A percentile compares a stretch with the other conserved stretches of the same genome.
These are phyloP conservation scores for Phoma herbarum DNA, from an alignment of 2,329 filamentous ascomycete genomes.

Conservation along the genomic window DNA sequence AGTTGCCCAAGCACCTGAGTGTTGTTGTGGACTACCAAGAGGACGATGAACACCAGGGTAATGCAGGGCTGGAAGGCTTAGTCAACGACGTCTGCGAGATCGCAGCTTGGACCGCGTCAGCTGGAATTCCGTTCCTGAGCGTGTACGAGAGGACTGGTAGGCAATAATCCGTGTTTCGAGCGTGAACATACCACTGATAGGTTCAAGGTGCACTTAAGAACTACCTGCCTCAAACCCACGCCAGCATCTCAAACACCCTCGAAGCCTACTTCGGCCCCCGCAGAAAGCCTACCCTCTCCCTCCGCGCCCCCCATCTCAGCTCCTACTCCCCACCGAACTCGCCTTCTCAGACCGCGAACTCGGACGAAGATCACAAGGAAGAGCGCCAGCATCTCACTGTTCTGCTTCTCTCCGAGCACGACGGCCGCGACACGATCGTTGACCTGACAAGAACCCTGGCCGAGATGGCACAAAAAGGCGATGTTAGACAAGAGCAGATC, in stretches of 20 bases:
- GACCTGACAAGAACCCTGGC: constrained; percentile 93
- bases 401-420: constrained; percentile 84
- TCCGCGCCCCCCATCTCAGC: constrained; percentile 75
- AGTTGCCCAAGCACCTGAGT: constrained; percentile 85
- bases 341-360: constrained; percentile 46
- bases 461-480: constrained; percentile 92
- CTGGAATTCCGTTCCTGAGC: constrained; percentile 85
- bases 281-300: constrained; percentile 72
- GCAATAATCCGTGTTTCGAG: constrained; percentile 28
- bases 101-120: constrained; percentile 89
- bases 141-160: constrained; percentile 91
- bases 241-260: constrained; percentile 79
- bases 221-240: constrained; percentile 85
- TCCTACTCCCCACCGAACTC: constrained; percentile 62
- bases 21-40: constrained; percentile 81
- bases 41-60: constrained; percentile 66
- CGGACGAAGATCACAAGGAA: constrained; percentile 49
- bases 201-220: constrained; percentile 81
- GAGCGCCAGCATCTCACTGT: constrained; percentile 63
- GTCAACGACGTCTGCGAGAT: constrained; percentile 93
- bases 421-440: constrained; percentile 91
- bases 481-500: constrained; percentile 83
- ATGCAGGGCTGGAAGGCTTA: constrained; percentile 80
- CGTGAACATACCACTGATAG: constrained; percentile 4
- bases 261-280: constrained; percentile 83